These are phyloP conservation scores for Diaporthe destruens DNA, from an alignment of 2,329 filamentous ascomycete genomes.

Conservation along the genomic window DNA sequence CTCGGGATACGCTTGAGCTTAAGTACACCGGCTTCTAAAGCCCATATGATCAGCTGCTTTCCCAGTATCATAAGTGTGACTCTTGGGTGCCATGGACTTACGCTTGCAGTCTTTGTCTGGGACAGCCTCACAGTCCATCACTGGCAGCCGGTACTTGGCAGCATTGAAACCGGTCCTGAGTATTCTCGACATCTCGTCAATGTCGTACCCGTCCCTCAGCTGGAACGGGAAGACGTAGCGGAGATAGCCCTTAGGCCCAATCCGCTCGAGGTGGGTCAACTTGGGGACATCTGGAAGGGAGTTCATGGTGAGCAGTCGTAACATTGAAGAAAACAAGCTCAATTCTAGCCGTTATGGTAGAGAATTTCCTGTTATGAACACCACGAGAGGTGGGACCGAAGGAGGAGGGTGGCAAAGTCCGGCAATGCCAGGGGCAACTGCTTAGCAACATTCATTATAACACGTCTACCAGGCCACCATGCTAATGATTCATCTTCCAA, in stretches of 20 bases:
- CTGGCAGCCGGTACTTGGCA: constrained; percentile 48
- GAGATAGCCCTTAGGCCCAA: constrained; percentile 51
- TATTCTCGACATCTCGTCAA: constrained; percentile 45
- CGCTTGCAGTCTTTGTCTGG: constrained; percentile 48
- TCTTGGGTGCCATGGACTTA: neutral
- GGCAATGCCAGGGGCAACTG: neutral
- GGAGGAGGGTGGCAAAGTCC: neutral
- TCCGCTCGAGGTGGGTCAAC: constrained; percentile 51
- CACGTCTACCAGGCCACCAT: neutral
- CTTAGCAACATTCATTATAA: neutral
- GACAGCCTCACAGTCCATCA: constrained; percentile 50
- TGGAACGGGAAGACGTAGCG: constrained; percentile 52
- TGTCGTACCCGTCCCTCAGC: constrained; percentile 48
- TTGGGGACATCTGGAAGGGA: constrained; percentile 42
- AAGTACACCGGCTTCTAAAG: constrained; percentile 47
- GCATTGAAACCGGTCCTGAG: constrained; percentile 48
- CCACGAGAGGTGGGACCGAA: neutral
- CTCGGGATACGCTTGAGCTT: constrained; percentile 48
- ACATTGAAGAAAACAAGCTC: neutral
- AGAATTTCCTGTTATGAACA: neutral
- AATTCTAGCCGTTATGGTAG: neutral
- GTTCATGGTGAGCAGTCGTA: neutral
- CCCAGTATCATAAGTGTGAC: neutral
- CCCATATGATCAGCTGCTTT: neutral
- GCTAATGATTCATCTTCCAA: neutral